Evolutionary conservation across 2,329 filamentous ascomycete species (phyloP).

Genomic region (Fonsecaea multimorphosa): DNA sequence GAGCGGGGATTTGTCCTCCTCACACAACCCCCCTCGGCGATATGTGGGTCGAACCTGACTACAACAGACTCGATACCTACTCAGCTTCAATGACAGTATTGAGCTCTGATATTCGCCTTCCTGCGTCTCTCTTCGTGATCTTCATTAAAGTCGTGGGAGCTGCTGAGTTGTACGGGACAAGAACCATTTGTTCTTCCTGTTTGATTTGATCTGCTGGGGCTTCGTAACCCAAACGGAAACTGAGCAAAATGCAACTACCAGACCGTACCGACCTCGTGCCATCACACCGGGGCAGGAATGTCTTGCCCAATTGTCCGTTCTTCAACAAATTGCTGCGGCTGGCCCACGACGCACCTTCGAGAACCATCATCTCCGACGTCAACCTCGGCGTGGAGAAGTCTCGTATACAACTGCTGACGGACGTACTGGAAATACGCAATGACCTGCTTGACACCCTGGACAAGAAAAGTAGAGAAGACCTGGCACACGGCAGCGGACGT

Average conservation of each 20-base stretch:
- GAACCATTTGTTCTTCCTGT: background rate
- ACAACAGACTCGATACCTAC: background rate
- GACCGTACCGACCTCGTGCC: constrained; percentile 3
- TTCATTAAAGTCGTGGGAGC: background rate
- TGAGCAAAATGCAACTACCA: background rate
- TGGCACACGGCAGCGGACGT: background rate
- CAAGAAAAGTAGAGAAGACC: background rate
- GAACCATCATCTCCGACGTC: constrained; percentile 32
- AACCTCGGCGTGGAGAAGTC: constrained; percentile 33
- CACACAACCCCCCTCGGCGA: background rate
- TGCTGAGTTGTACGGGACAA: background rate
- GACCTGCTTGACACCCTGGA: constrained; percentile 20
- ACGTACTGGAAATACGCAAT: constrained; percentile 31
- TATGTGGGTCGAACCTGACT: background rate
- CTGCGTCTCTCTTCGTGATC: background rate
- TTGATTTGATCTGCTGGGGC: background rate
- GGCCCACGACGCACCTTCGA: constrained; percentile 2
- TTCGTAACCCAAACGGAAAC: background rate
- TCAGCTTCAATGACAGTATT: background rate
- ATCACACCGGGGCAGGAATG: background rate
- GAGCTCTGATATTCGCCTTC: background rate
- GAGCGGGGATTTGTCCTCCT: background rate
- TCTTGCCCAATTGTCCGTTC: constrained; percentile 5
- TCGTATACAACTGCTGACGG: constrained; percentile 32
- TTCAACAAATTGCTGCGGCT: constrained; percentile 1